Evolutionary conservation across 164 flowering plant species (phyloP).

Genomic region (Tinospora cordifolia): DNA sequence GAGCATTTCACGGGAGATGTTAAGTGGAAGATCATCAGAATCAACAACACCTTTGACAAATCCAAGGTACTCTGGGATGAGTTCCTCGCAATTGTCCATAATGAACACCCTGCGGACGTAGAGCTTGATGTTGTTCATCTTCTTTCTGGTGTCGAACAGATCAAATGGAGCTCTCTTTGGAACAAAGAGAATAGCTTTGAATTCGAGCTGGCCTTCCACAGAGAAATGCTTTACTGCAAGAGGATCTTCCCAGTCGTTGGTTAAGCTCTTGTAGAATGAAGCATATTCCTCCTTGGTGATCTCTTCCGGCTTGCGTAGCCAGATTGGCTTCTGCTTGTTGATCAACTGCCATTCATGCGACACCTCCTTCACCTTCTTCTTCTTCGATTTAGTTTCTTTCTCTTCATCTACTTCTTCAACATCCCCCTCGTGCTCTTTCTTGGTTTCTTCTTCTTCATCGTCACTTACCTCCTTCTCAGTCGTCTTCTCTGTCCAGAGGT

Average conservation of each 20-base stretch:
- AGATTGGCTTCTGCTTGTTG: constrained; percentile 74
- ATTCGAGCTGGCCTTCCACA: constrained; percentile 70
- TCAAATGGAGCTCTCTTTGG: constrained; percentile 68
- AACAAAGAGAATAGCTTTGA: constrained; percentile 63
- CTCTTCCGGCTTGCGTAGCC: constrained; percentile 72
- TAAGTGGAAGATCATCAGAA: constrained; percentile 68
- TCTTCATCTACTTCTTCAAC: constrained; percentile 61
- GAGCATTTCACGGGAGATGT: constrained; percentile 71
- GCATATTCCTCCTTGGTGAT: constrained; percentile 66
- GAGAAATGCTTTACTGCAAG: constrained; percentile 71
- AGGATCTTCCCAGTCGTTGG: constrained; percentile 70
- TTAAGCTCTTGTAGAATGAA: constrained; percentile 67
- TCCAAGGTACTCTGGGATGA: constrained; percentile 65
- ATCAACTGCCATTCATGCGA: constrained; percentile 64
- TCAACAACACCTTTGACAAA: constrained; percentile 69
- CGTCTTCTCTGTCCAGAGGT: constrained; percentile 59
- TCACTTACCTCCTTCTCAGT: constrained; percentile 60
- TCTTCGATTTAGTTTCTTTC: constrained; percentile 39
- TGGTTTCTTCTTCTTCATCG: constrained; percentile 55
- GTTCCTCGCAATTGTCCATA: constrained; percentile 73
- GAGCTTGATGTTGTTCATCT: constrained; percentile 72
- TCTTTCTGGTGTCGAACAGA: constrained; percentile 61
- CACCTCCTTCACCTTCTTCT: constrained; percentile 72
- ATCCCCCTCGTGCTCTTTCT: constrained; percentile 59
- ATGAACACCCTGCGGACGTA: constrained; percentile 70